Evolutionary conservation across 805 yeast genomes (phyloP).

Genomic region (Wickerhamomyces strasburgensis): DNA sequence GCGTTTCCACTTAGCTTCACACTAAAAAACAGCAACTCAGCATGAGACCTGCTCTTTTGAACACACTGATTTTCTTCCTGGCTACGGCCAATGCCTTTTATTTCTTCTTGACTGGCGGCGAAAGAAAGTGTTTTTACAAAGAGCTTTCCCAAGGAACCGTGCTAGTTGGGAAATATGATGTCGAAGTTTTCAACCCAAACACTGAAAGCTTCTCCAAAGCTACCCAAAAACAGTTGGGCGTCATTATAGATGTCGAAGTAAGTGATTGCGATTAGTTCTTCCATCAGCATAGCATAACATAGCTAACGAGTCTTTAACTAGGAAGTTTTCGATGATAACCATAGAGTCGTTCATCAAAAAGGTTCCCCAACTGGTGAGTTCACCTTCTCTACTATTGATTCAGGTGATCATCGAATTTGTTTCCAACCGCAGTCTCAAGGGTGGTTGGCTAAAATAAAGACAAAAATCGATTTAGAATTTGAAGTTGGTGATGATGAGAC

Average conservation of each 20-base stretch:
- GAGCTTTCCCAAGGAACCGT: slow-evolving; percentile 48
- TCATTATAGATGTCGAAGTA: slow-evolving; percentile 40
- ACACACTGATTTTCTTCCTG: slow-evolving; percentile 19
- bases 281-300: not conserved
- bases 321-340: slow-evolving; percentile 74
- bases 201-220: slow-evolving; percentile 31
- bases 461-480: slow-evolving; percentile 58
- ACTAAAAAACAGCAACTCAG: not conserved
- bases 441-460: slow-evolving; percentile 57
- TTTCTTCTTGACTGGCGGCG: slow-evolving; percentile 48
- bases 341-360: slow-evolving; percentile 67
- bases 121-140: slow-evolving; percentile 50
- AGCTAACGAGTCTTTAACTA: slow-evolving; percentile 18
- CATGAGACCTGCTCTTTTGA: slow-evolving; percentile 14
- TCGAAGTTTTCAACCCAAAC: slow-evolving; percentile 39
- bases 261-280: not conserved
- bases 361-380: slow-evolving; percentile 62
- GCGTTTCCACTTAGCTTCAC: slow-evolving; percentile 1
- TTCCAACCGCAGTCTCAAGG: slow-evolving; percentile 48
- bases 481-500: slow-evolving; percentile 61
- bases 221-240: slow-evolving; percentile 31
- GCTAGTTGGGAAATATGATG: slow-evolving; percentile 43
- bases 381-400: slow-evolving; percentile 65
- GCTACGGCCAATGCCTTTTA: slow-evolving; percentile 36
- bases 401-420: slow-evolving; percentile 79